Evolutionary conservation across 139 green algal genomes (phyloP).

Genomic region (Ettlia oleoabundans): DNA sequence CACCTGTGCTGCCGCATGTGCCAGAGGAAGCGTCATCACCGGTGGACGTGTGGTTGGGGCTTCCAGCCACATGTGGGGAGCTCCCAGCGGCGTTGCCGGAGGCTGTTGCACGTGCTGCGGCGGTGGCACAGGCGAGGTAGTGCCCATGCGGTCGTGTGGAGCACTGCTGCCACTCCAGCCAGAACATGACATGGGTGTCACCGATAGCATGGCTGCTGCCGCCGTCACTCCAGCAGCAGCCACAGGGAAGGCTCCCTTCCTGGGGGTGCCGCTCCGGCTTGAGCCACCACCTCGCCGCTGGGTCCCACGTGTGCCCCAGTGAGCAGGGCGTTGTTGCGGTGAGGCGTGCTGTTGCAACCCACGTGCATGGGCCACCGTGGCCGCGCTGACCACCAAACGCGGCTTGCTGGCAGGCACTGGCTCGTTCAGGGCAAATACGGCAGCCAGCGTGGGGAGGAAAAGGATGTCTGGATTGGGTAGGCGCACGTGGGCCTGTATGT

Average conservation of each 20-base stretch:
- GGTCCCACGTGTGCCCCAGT: neutral
- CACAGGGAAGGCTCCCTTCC: neutral
- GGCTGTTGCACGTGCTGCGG: neutral
- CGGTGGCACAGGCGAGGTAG: neutral
- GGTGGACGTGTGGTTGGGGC: neutral
- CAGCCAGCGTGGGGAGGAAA: constrained; percentile 27
- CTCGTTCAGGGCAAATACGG: constrained; percentile 29
- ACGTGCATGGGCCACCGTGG: constrained; percentile 20
- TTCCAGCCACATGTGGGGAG: neutral
- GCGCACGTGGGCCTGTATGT: constrained; percentile 29
- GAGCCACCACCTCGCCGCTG: neutral
- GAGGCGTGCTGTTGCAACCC: neutral
- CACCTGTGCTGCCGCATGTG: neutral
- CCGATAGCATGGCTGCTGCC: neutral
- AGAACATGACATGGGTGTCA: neutral
- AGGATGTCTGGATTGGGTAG: constrained; percentile 53
- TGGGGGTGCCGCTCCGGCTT: neutral
- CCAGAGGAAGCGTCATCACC: neutral
- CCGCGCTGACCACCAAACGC: constrained; percentile 29
- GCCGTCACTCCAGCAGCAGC: neutral
- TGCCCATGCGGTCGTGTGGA: neutral
- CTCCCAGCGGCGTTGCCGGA: too few species aligned
- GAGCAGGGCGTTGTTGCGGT: neutral
- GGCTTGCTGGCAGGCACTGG: constrained; percentile 33
- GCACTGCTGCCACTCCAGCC: neutral